Evolutionary conservation across 2,329 filamentous ascomycete species (phyloP).

Genomic region (Epichloe hybrida): DNA sequence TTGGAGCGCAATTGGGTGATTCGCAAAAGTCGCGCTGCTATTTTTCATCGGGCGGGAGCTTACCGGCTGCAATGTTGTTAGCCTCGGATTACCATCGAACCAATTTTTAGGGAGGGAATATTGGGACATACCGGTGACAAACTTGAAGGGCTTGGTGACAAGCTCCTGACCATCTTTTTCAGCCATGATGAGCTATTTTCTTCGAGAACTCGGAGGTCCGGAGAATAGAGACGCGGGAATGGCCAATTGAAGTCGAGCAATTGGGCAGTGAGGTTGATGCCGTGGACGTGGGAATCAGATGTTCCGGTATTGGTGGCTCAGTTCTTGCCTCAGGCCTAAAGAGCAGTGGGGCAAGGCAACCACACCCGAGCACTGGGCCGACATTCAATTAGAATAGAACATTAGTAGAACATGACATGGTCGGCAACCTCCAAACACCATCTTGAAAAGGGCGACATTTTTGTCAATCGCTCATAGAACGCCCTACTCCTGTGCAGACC

Average conservation of each 20-base stretch:
- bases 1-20: conserved; percentile 17
- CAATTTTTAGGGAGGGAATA: conserved; percentile 24
- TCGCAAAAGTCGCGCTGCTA: conserved; percentile 8
- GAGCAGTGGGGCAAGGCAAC: conserved; percentile 24
- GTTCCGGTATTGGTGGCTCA: conserved; percentile 22
- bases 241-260: conserved; percentile 13
- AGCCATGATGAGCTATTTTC: conserved; percentile 57
- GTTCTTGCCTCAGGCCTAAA: conserved; percentile 26
- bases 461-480: conserved; percentile 16
- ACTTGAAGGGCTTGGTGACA: conserved; percentile 99
- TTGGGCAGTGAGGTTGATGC: conserved; percentile 11
- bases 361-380: conserved; percentile 18
- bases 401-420: conserved; percentile 20
- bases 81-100: conserved; percentile 24
- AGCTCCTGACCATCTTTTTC: conserved; percentile 66
- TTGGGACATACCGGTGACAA: conserved; percentile 77
- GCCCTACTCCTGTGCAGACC: conserved; percentile 11
- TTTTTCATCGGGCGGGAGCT: conserved; percentile 14
- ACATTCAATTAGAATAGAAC: conserved; percentile 15
- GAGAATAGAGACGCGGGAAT: conserved; percentile 2
- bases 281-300: conserved; percentile 27
- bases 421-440: conserved; percentile 19
- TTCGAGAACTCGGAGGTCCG: conserved; percentile 14
- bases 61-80: conserved; percentile 33
- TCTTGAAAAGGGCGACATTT: conserved; percentile 15